Base-by-base conservation (phyloP, 179 eudicot species). In the Amaranthus tricolor region DNA sequence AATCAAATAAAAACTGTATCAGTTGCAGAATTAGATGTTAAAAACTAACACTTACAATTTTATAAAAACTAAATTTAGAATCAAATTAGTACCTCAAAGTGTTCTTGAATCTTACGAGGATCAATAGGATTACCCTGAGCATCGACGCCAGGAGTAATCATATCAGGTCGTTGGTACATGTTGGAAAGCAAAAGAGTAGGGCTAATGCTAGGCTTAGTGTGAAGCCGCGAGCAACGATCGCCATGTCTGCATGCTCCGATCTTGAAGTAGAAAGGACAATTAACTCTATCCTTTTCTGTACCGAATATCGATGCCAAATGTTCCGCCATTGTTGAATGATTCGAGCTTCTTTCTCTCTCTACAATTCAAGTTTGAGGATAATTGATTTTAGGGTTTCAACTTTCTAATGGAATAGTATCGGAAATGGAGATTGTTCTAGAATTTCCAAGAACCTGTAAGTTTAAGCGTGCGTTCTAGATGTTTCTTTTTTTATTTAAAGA, bases 161-260 rank as follows among this genome's bases (percentile, higher is more conserved):
- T 88, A 72, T 90, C 94, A 12, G 91, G 92, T 2, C 91, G 84
- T 67, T 88, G 89, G 68, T 90, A 90, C 95, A 90, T 90, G 66
- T 90, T 90, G 13, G 95, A 90, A 7, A 90, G 83, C 57, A 90
- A 62, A 15, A 90, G 80, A 0, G 96, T 88, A 0, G 92, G 92
- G 73, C 90, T 88, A 3, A 90, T 78, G 60, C 89, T 85, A 7
- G 96, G 96, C 68, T 88, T 88, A 6, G 92, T 90, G 75, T 90
- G 92, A 48, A 90, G 83, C 69, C 96, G 76, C 0, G 96, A 88
- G 77, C 96, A 90, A 0, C 96, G 83, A 71, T 90, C 96, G 10
- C 96, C 96, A 69, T 88, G 96, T 54, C 96, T 75, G 43, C 95
- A 88, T 0, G 92, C 92, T n/a, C 93, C 96, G 75, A 91, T 89